These are phyloP conservation scores for Cenchrus fungigraminus DNA, from an alignment of 176 grass and related monocot genomes.

Conservation along the genomic window DNA sequence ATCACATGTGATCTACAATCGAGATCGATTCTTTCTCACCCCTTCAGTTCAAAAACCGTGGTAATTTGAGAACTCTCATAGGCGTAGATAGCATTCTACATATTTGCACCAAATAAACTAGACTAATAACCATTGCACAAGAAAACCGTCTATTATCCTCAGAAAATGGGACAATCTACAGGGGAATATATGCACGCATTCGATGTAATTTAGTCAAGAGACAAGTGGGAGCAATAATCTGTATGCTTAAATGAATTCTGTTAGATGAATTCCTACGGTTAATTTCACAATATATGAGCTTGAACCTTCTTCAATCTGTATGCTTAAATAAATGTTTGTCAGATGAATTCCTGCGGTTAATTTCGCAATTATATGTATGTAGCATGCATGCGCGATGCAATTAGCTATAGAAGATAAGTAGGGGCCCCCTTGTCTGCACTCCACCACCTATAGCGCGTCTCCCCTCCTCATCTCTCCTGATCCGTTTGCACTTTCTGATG, in stretches of 20 bases:
- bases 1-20: not conserved
- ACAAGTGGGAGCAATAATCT: not conserved
- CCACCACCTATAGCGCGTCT: slow-evolving; percentile 41
- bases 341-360: not conserved
- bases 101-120: not conserved
- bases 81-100: not conserved
- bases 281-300: not conserved
- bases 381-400: slow-evolving; percentile 7
- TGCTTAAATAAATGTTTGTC: not conserved
- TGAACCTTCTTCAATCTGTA: not conserved
- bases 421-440: slow-evolving; percentile 23
- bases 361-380: not conserved
- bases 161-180: not conserved
- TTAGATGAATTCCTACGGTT: not conserved
- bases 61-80: not conserved
- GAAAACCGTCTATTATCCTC: not conserved
- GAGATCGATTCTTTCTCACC: not conserved
- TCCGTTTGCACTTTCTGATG: slow-evolving; percentile 1
- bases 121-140: not conserved
- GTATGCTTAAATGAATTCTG: not conserved
- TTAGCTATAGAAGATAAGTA: slow-evolving; percentile 49
- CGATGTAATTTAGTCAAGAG: not conserved
- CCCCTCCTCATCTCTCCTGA: slow-evolving; percentile 45
- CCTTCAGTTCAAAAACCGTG: not conserved
- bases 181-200: not conserved